phyloP scores from a whole-genome alignment of 805 yeast genomes.

The Jamesozyma gamospora region DNA sequence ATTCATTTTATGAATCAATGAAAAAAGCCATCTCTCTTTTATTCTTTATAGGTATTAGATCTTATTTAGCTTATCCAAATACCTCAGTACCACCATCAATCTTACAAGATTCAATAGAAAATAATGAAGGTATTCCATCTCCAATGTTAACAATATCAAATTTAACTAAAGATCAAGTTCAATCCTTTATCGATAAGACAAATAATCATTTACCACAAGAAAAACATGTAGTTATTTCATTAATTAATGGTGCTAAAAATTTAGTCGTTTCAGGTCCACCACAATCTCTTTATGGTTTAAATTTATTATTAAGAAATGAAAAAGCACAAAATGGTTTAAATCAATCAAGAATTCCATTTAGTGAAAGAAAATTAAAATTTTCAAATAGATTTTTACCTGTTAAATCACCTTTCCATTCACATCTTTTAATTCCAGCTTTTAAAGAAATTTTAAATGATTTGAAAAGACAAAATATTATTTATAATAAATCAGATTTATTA shows the following conservation, averaged over 20 bases:
- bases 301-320: slow-evolving; percentile 81
- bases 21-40: slow-evolving; percentile 73
- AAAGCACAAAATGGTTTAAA: slow-evolving; percentile 92
- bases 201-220: slow-evolving; percentile 88
- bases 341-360: slow-evolving; percentile 87
- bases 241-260: slow-evolving; percentile 91
- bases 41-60: slow-evolving; percentile 89
- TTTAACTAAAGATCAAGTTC: slow-evolving; percentile 69
- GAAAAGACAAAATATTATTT: slow-evolving; percentile 45
- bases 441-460: slow-evolving; percentile 58
- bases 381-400: slow-evolving; percentile 92
- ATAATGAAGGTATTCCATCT: slow-evolving; percentile 93
- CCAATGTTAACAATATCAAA: slow-evolving; percentile 96
- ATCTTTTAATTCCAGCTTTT: slow-evolving; percentile 65
- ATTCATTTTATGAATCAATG: slow-evolving; percentile 59
- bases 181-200: slow-evolving; percentile 70
- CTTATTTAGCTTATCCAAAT: slow-evolving; percentile 82
- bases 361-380: slow-evolving; percentile 89
- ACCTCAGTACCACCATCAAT: slow-evolving; percentile 91
- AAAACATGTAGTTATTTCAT: slow-evolving; percentile 81
- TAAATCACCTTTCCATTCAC: slow-evolving; percentile 94
- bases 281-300: slow-evolving; percentile 91
- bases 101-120: slow-evolving; percentile 82
- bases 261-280: slow-evolving; percentile 97
- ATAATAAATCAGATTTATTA: slow-evolving; percentile 44